Evolutionary conservation across 2,329 filamentous ascomycete genomes (phyloP), one percentile per base, ranked within the genome.

Genomic region (Aspergillus fijiensis): DNA sequence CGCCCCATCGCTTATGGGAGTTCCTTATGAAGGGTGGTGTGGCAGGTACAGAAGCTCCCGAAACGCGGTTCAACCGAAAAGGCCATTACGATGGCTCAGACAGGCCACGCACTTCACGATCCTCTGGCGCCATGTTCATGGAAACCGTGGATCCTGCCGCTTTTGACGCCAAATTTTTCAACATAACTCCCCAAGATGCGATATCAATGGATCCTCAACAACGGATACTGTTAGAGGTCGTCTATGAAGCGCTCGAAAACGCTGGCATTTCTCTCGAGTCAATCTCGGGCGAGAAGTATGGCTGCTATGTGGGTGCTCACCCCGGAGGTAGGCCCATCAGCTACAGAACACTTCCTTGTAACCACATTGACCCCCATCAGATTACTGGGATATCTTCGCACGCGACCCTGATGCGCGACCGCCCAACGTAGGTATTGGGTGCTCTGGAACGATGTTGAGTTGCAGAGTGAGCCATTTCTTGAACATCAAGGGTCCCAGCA

Each of bases 401-500:
- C 53, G 55, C 16, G 68, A 71, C 47, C 60, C 61, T 2, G 60
- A 67, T 5, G 55, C 58, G 2, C 45, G 62, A 11, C 62, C 63
- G 5, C 52, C 49, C 14, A 63, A 66, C 52, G 49, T 56, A 16
- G 65, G 69, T 2, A 70, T 64, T 50, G 66, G 67, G 3, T 58
- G 65, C 19, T 67, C 68, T 14, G 42, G 39, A 7, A 55, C 71
- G 33, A 72, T 77, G 16, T 51, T 76, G 14, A 67, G 72, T 10
- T 76, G 74, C 57, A 65, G 72, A 11, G 63, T 73, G 31, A 70
- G 67, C 3, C 70, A 74, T 64, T 75, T 76, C 53, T 77, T 76
- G 60, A 68, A 77, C 60, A 69, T 72, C 60, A 65, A 71, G 6
- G 76, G 77, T 1, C 72, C 76, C 0, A 69, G 63, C 21, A 67